Evolutionary conservation across 2,329 filamentous ascomycete genomes (phyloP), one percentile per base, ranked within the genome.

Genomic region (Cladosporium sp.): DNA sequence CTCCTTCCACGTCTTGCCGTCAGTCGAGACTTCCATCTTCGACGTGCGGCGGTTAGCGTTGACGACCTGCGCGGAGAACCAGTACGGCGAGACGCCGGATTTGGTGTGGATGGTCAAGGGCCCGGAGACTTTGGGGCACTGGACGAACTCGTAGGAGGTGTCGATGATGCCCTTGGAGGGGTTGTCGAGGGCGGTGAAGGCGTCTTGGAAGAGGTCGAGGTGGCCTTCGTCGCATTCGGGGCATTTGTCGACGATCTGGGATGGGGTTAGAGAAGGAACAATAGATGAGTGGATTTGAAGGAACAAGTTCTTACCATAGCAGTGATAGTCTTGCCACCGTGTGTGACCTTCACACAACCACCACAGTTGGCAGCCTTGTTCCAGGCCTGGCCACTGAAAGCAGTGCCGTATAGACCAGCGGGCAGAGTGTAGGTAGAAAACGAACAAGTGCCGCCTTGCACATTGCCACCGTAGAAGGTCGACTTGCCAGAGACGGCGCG

Each of bases 391-490:
- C 82, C 82, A 0, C 87, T 86, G 58, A 88, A 81, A 1, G 89
- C 88, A 11, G 87, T 88, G 64, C 89, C 88, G 70, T 80, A 86
- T 64, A 90, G 76, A 14, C 80, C 79, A 13, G 82, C 79, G 7
- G 88, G 87, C 28, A 90, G 78, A 2, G 82, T 87, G 78, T 89
- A 89, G 59, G 82, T 85, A 8, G 81, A 79, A 80, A 90, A 89
- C 14, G 84, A 86, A 77, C 88, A 91, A 66, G 81, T 83, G 67
- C 88, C 88, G 46, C 87, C 87, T 5, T 77, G 75, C 2, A 87
- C 67, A 30, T 74, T 73, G 28, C 72, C 72, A 39, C 71, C 71
- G 61, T 74, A 71, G 65, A 65, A 71, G 28, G 70, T 72, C 11
- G 70, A 70, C 26, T 69, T 34, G 49, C 70, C 71, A 46, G 67